Base-by-base conservation (phyloP, 306 rosid species). In the Corylus heterophylla region DNA sequence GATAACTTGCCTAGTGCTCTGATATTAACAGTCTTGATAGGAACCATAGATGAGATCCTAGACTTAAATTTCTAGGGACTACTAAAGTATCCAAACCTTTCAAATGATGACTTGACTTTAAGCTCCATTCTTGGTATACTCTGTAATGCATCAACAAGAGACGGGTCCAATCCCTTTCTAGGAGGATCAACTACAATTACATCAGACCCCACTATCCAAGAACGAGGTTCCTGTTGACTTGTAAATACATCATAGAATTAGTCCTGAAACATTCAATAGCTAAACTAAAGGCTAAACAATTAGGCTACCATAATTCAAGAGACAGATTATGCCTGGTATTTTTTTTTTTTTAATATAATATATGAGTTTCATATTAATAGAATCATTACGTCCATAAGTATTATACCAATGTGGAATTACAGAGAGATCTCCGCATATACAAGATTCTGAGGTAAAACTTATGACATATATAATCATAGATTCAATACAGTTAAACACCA, bases 181-280 rank as follows among this genome's bases (percentile, higher is more conserved):
- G 97, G 98, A 81, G 98, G 98, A 91, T 95, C 98, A 56, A 95
- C 90, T 80, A 95, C 88, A 62, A 95, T 73, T 74, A 95, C 98
- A 77, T 95, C 96, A 63, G 97, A 92, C 37, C 96, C 98, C 89
- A 80, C 58, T 56, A 95, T 85, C 98, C 98, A 95, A 62, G 89
- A 77, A 81, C 92, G 82, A 80, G 98, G 97, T 12, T 95, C 98
- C 98, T 95, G 91, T 79, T 78, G 54, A 79, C 74, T 85, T 69
- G 78, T 76, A 75, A 84, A 79, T 50, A 77, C 71, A 71, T 67
- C 44, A 62, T 35, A 56, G 61, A 76, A 76, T 83, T 78, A 87
- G 80, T 73, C 75, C 52, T 54, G 72, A 73, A 84, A 54, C 25
- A 49, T 58, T 74, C 71, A 55, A 39, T 69, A 73, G 54, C n/a